A percentile compares a stretch with the other conserved stretches of the same genome.
These are phyloP conservation scores for Penicillium argentinense DNA, from an alignment of 495 filamentous ascomycete genomes.

Conservation along the genomic window DNA sequence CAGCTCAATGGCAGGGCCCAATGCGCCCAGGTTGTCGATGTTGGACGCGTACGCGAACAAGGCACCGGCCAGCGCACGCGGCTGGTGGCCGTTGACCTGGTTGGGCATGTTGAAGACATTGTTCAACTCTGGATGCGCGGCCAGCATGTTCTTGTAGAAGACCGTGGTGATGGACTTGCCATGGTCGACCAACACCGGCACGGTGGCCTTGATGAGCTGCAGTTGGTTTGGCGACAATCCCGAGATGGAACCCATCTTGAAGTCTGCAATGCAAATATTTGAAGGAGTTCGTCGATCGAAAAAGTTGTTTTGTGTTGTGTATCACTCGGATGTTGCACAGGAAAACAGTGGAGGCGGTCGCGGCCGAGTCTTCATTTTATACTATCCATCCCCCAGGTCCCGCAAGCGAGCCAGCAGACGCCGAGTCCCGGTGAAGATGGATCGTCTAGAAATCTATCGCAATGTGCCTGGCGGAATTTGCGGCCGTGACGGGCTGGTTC, in stretches of 20 bases:
- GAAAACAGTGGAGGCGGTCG: no score
- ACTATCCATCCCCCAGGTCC: no score
- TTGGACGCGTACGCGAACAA: slow-evolving; percentile 70
- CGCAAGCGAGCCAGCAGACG: no score
- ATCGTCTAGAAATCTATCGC: slow-evolving; percentile 9
- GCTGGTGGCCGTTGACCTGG: slow-evolving; percentile 64
- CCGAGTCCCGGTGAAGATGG: neutral
- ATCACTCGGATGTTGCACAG: no score
- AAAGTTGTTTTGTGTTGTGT: no score
- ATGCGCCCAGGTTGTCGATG: slow-evolving; percentile 66
- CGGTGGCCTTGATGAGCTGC: slow-evolving; percentile 43
- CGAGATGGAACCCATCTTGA: slow-evolving; percentile 18
- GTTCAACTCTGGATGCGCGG: slow-evolving; percentile 58
- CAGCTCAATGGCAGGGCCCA: slow-evolving; percentile 62
- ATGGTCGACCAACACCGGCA: slow-evolving; percentile 59
- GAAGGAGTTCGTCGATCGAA: neutral
- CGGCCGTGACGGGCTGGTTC: slow-evolving; percentile 1
- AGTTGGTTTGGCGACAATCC: slow-evolving; percentile 32
- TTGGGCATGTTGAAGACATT: slow-evolving; percentile 68
- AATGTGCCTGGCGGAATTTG: slow-evolving; percentile 4
- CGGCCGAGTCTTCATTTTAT: neutral
- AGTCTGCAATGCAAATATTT: neutral
- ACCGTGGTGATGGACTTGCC: slow-evolving; percentile 62
- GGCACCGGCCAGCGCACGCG: slow-evolving; percentile 61
- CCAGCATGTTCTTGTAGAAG: slow-evolving; percentile 70